A percentile compares a stretch with the other conserved stretches of the same genome.
Conservation (phyloP, 371 early-diverging fungal species). For the Apophysomyces ossiformis region DNA sequence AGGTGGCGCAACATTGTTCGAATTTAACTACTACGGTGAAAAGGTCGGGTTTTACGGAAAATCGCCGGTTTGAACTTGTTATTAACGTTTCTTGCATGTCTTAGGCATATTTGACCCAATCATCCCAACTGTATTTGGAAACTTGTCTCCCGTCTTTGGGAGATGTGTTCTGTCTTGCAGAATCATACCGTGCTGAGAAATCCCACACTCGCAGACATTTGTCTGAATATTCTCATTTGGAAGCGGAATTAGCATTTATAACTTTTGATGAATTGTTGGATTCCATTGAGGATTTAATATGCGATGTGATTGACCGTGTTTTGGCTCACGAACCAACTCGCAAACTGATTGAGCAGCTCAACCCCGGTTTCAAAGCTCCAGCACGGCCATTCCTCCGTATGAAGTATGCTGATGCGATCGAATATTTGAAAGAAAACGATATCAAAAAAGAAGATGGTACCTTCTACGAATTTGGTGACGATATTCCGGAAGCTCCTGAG, state of each 20-base stretch:
- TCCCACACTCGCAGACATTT: constrained; percentile 99
- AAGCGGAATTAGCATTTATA: constrained; percentile 98
- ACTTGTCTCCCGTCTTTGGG: constrained; percentile 97
- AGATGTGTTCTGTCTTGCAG: constrained; percentile 97
- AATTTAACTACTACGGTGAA: constrained; percentile 98
- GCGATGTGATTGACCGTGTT: constrained; percentile 85
- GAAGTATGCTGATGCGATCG: constrained; percentile 97
- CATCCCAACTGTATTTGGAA: constrained; percentile 99
- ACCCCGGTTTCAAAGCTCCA: constrained; percentile 91
- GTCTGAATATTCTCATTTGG: constrained; percentile 99
- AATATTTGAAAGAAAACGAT: constrained; percentile 91
- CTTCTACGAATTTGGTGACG: constrained; percentile 96
- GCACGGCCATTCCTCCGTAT: constrained; percentile 95
- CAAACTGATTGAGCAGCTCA: constrained; percentile 84
- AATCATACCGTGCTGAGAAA: constrained; percentile 99
- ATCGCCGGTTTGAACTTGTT: background rate
- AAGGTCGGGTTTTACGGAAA: constrained; percentile 38
- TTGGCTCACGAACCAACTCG: constrained; percentile 78
- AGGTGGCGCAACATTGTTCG: constrained; percentile 98
- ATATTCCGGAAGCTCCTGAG: constrained; percentile 99
- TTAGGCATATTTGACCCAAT: constrained; percentile 99
- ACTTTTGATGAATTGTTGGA: constrained; percentile 91
- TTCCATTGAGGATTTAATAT: constrained; percentile 91
- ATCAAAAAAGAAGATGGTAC: constrained; percentile 93
- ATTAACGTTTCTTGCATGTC: background rate